Evolutionary conservation across 1,139 yeast species (phyloP), one percentile per base, ranked within the genome.

Genomic region (Geotrichum reessii): DNA sequence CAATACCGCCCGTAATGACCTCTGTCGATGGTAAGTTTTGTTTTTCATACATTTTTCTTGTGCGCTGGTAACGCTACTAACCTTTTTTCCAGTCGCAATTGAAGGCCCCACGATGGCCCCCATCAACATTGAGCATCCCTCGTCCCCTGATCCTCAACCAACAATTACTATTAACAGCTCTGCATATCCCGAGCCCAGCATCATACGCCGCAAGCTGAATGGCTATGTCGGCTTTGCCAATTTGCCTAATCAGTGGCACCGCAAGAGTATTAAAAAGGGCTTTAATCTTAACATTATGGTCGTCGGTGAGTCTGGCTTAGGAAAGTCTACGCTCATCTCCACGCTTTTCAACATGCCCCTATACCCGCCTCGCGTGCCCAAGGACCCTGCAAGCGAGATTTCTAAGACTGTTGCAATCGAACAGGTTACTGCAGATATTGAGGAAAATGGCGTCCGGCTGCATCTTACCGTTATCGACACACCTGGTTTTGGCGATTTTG

Each of bases 211-310:
- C 66, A 89, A 89, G 70, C 82, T 92, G 67, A 87, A 85, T 65
- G 95, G 96, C 6, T 92, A 87, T 72, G 99, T 95, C 61, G 99
- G 99, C 3, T 93, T 95, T 75, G 97, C 98, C 66, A 95, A 92
- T 75, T 80, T 95, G 69, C 99, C 99, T 61, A 93, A 92, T 73
- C 99, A 95, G 78, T 93, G 98, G 97, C 98, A 93, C 76, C 84
- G 97, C 75, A 91, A 89, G 74, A 86, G 96, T 6, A 85, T 92
- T 64, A 86, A 93, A 75, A 84, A 93, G 72, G 99, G 99, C 14
- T 95, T 93, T 80, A 82, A 79, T 68, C 83, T 95, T 73, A 95
- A 93, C 72, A 50, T 60, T 24, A 60, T 60, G 62, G 62, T 60
- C 31, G 62, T 88, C 61, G 96, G 96, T 40, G 96, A 90, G 75